These are phyloP conservation scores for Nicotiana obtusifolia DNA, from an alignment of 257 asterid species.

Conservation along the genomic window DNA sequence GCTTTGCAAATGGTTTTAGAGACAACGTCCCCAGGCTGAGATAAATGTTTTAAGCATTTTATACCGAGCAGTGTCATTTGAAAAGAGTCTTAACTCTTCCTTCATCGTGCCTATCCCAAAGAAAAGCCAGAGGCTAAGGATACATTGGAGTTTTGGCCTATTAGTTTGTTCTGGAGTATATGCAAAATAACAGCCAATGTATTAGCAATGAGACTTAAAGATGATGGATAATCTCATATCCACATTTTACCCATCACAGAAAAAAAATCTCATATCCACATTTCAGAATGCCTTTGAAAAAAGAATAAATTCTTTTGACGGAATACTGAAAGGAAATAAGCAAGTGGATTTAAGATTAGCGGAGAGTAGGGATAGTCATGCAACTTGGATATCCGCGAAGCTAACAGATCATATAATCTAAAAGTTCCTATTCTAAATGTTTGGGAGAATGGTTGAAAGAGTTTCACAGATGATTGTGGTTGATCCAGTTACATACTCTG, in stretches of 20 bases:
- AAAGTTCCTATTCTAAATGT: not conserved
- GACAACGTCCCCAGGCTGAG: not conserved
- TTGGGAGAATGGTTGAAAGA: not conserved
- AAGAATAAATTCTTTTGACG: not conserved
- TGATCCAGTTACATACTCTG: not conserved
- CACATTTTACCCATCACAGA: not conserved
- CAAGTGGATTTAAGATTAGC: not conserved
- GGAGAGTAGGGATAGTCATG: not conserved
- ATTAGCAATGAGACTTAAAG: not conserved
- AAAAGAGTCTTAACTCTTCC: not conserved
- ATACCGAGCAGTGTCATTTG: not conserved
- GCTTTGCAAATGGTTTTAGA: not conserved
- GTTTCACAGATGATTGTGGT: not conserved
- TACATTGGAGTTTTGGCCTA: not conserved
- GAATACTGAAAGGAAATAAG: not conserved
- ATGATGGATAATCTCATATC: not conserved
- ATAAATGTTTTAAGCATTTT: constrained; percentile 1
- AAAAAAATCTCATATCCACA: not conserved
- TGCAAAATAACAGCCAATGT: not conserved
- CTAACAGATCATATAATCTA: not conserved
- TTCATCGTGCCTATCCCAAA: not conserved
- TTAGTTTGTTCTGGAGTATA: not conserved
- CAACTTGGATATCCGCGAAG: not conserved
- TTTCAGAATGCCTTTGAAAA: not conserved
- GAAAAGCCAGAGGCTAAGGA: not conserved